Evolutionary conservation across 2,329 filamentous ascomycete species (phyloP).

Genomic region (Thermothelomyces thermophilus): DNA sequence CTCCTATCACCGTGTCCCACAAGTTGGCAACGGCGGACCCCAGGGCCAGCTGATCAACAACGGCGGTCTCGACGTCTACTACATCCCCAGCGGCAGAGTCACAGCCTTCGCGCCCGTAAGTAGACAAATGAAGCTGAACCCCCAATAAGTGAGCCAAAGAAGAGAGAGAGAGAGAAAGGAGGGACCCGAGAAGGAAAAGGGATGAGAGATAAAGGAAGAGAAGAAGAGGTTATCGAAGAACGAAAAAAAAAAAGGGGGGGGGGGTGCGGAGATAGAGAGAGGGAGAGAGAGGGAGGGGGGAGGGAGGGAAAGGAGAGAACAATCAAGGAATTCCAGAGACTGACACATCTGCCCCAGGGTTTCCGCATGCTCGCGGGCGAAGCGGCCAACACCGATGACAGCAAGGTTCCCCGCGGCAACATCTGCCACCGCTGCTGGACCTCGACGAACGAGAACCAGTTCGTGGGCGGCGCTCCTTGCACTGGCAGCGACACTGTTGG

Average conservation of each 20-base stretch:
- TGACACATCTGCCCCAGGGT: conserved; percentile 27
- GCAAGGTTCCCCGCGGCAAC: conserved; percentile 34
- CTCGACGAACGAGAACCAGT: conserved; percentile 39
- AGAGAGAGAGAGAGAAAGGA: not conserved
- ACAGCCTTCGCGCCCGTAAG: conserved; percentile 37
- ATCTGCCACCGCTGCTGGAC: conserved; percentile 45
- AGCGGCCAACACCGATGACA: conserved; percentile 36
- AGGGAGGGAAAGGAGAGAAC: not conserved
- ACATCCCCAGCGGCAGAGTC: conserved; percentile 37
- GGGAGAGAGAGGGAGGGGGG: too few species aligned
- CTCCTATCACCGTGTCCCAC: conserved; percentile 37
- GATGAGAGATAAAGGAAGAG: too few species aligned
- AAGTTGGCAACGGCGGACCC: conserved; percentile 39
- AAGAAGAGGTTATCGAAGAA: too few species aligned
- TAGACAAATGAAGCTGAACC: not conserved
- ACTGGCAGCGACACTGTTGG: conserved; percentile 43
- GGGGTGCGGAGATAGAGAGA: not conserved
- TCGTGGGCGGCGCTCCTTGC: conserved; percentile 45
- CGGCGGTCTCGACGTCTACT: conserved; percentile 40
- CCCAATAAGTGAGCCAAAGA: not conserved
- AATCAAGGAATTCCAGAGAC: not conserved
- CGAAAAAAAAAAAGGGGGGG: not conserved
- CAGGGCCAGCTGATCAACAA: conserved; percentile 39
- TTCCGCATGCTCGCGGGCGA: conserved; percentile 43
- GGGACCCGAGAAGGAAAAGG: not conserved